Evolutionary conservation across 345 rosid genomes (phyloP), one percentile per base, ranked within the genome.

Genomic region (Citrus reticulata): DNA sequence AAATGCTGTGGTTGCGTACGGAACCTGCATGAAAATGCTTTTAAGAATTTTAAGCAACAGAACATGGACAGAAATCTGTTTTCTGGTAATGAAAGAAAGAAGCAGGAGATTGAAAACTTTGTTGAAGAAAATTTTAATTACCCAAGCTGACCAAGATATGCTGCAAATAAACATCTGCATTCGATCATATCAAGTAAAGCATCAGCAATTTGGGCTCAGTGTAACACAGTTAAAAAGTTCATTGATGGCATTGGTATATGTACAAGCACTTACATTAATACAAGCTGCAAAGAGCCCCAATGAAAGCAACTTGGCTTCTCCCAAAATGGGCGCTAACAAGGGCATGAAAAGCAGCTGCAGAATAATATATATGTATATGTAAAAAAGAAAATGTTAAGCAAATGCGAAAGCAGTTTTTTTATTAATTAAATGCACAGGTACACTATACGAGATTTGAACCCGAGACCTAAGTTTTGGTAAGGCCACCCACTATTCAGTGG

Each of bases 91-190:
- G n/a, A 16, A 72, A 13, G 14, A 46, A 54, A 32, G 57, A 30
- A 6, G 11, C 57, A 17, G 70, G 17, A 72, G 62, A 0, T 64
- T 64, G 61, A 32, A 59, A 67, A 20, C 77, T 69, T 46, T 72
- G 59, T 9, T 27, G 71, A 69, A 72, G 75, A 35, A 78, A 75
- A 54, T 16, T 54, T 20, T 6, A 20, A 79, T 85, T 84, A 93
- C 99, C 99, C 98, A 95, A 77, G 77, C 70, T 63, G 96, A 82
- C 96, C 97, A 95, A 40, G 99, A 79, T 75, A 92, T 77, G 82
- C 99, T 93, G 84, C 82, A 72, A 68, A 95, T 60, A 70, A 83
- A 79, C 84, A 82, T 83, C 98, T 93, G 92, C 98, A 85, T 66
- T 30, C 7, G 70, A 81, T 35, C 27, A 37, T 20, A 72, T 51